These are phyloP conservation scores for Cyanidium caldarium DNA, from an alignment of 23 red algal genomes.

Conservation along the genomic window DNA sequence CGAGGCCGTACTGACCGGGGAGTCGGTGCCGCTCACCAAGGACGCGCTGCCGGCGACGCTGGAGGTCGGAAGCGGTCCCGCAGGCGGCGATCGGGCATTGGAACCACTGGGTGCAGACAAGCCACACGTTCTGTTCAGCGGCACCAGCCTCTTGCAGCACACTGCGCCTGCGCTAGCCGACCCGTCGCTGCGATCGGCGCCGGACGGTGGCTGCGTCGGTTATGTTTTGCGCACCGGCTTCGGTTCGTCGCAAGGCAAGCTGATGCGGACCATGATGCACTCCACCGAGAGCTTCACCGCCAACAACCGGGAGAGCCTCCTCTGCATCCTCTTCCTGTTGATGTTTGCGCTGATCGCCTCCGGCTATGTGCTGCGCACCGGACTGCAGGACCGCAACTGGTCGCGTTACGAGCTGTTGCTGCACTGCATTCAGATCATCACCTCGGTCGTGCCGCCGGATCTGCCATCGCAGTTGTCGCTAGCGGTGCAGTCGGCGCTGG, in stretches of 20 bases:
- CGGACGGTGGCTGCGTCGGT: slow-evolving; percentile 55
- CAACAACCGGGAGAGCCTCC: slow-evolving; percentile 58
- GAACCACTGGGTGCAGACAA: slow-evolving; percentile 41
- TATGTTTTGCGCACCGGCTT: slow-evolving; percentile 90
- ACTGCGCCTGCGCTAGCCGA: slow-evolving; percentile 12
- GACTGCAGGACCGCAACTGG: slow-evolving; percentile 33
- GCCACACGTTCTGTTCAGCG: slow-evolving; percentile 68
- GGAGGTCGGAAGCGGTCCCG: slow-evolving; percentile 1
- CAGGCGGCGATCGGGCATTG: background rate
- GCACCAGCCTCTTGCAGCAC: slow-evolving; percentile 54
- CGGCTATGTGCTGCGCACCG: slow-evolving; percentile 66
- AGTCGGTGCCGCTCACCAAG: slow-evolving; percentile 95
- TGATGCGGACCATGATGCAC: slow-evolving; percentile 90
- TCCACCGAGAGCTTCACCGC: slow-evolving; percentile 73
- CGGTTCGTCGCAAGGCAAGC: slow-evolving; percentile 80
- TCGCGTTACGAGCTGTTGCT: slow-evolving; percentile 74
- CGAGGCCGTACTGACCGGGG: slow-evolving; percentile 88
- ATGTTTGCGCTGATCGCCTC: slow-evolving; percentile 86
- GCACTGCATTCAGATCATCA: slow-evolving; percentile 87
- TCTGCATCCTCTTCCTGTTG: slow-evolving; percentile 76
- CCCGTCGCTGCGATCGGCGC: slow-evolving; percentile 17
- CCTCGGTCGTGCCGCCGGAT: slow-evolving; percentile 87
- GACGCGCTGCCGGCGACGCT: slow-evolving; percentile 35
- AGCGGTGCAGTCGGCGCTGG: slow-evolving; percentile 72
- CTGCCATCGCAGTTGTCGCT: slow-evolving; percentile 90